Evolutionary conservation across 352 stramenopile genomes (phyloP).

Genomic region (Thalassiosira mediterranea): DNA sequence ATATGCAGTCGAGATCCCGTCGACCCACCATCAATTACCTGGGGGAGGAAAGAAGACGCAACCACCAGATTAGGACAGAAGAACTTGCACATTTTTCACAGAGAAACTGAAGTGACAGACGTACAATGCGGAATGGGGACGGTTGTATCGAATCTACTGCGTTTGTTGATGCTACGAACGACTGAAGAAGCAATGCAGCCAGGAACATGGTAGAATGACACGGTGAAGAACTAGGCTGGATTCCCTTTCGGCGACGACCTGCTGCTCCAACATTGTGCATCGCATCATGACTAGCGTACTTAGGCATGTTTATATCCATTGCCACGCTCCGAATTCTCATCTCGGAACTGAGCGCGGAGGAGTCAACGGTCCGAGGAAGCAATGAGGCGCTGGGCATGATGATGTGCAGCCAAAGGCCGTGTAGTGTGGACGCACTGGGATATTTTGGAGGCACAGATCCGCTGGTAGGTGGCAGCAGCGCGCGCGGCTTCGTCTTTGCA

Average conservation of each 20-base stretch:
- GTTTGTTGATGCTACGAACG: neutral
- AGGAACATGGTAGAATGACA: neutral
- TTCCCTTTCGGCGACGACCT: no score
- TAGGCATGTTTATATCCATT: neutral
- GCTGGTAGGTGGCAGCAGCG: no score
- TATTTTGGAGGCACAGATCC: no score
- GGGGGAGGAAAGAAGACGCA: neutral
- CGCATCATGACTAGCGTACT: no score
- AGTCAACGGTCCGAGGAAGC: no score
- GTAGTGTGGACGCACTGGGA: no score
- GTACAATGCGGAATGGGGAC: slow-evolving; percentile 59
- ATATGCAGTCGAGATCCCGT: slow-evolving; percentile 82
- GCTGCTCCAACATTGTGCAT: no score
- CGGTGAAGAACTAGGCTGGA: no score
- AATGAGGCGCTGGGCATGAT: no score
- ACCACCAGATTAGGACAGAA: neutral
- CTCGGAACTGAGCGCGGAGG: no score
- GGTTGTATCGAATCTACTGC: neutral
- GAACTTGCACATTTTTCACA: neutral
- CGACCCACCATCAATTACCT: slow-evolving; percentile 82
- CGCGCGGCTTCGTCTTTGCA: no score
- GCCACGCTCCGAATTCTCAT: neutral
- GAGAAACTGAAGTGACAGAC: slow-evolving; percentile 1
- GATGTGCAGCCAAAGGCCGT: no score
- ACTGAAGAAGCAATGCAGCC: neutral